A percentile compares a stretch with the other conserved stretches of the same genome.
phyloP scores from a whole-genome alignment of 202 grass and related monocot species.

The Hordeum pubiflorum region DNA sequence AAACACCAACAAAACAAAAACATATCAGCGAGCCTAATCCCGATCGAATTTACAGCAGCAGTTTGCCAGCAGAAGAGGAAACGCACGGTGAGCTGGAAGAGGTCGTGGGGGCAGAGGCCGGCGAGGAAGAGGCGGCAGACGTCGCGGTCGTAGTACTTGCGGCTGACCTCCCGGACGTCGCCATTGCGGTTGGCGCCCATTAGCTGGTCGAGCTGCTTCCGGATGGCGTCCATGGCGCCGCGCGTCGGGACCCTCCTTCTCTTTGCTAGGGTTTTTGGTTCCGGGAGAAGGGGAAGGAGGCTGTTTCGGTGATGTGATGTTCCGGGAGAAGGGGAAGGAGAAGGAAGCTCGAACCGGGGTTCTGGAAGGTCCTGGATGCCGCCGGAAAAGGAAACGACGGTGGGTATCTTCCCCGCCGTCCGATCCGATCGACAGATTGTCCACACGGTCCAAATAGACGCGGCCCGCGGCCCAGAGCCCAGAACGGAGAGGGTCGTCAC shows the following conservation, averaged over 20 bases:
- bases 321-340: neutral
- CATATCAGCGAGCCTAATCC: neutral
- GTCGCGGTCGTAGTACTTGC: conserved; percentile 81
- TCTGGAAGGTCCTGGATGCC: conserved; percentile 11
- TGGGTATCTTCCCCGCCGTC: neutral
- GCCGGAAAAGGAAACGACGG: neutral
- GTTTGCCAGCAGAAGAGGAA: neutral
- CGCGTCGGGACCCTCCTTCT: neutral
- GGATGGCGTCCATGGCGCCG: conserved; percentile 62
- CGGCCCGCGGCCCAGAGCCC: neutral
- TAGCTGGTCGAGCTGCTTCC: conserved; percentile 93
- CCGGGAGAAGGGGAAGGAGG: neutral
- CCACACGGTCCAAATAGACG: neutral
- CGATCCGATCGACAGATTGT: neutral
- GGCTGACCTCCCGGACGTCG: conserved; percentile 73
- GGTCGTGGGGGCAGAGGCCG: conserved; percentile 86
- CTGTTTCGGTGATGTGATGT: neutral
- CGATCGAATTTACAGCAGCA: neutral
- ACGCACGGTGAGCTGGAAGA: conserved; percentile 90
- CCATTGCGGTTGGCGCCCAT: conserved; percentile 96
- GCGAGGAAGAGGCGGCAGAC: conserved; percentile 88
- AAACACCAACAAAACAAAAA: neutral
- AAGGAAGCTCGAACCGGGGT: neutral
- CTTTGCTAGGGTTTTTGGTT: conserved; percentile 28
- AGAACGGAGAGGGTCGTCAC: neutral